These are phyloP conservation scores for Coemansia sp. DNA, from an alignment of 192 early-diverging fungal genomes.

Conservation along the genomic window DNA sequence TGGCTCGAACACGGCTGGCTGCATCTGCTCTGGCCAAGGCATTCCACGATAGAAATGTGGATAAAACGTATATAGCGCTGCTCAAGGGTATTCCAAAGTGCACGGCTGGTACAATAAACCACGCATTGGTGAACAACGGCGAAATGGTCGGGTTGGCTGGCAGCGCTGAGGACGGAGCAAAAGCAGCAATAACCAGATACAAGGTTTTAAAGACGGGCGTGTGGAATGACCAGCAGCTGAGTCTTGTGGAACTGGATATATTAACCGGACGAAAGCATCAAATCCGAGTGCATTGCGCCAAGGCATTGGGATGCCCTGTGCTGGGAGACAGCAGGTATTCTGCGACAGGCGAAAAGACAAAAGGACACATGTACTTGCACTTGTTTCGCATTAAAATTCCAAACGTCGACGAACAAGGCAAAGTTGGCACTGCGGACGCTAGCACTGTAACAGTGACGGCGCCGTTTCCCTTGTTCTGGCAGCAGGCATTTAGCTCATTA, in stretches of 20 bases:
- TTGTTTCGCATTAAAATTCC: slow-evolving; percentile 20
- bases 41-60: slow-evolving; percentile 20
- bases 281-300: slow-evolving; percentile 40
- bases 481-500: slow-evolving; percentile 20
- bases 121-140: slow-evolving; percentile 10
- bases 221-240: neutral
- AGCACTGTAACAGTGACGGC: slow-evolving; percentile 14
- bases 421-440: neutral
- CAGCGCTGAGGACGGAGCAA: slow-evolving; percentile 5
- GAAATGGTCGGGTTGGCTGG: neutral
- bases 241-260: slow-evolving; percentile 23
- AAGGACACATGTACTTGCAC: slow-evolving; percentile 21
- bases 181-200: slow-evolving; percentile 9
- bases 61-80: slow-evolving; percentile 29
- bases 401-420: slow-evolving; percentile 8
- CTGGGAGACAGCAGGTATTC: slow-evolving; percentile 34
- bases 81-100: slow-evolving; percentile 15
- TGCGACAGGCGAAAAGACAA: neutral
- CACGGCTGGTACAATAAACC: slow-evolving; percentile 5
- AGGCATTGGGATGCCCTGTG: slow-evolving; percentile 32
- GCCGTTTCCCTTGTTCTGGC: slow-evolving; percentile 37
- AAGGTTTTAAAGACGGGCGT: slow-evolving; percentile 15
- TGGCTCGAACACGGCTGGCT: slow-evolving; percentile 18
- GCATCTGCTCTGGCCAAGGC: slow-evolving; percentile 19
- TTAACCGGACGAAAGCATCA: slow-evolving; percentile 47